These are phyloP conservation scores for Metschnikowia arizonensis DNA, from an alignment of 805 yeast species.

Conservation along the genomic window DNA sequence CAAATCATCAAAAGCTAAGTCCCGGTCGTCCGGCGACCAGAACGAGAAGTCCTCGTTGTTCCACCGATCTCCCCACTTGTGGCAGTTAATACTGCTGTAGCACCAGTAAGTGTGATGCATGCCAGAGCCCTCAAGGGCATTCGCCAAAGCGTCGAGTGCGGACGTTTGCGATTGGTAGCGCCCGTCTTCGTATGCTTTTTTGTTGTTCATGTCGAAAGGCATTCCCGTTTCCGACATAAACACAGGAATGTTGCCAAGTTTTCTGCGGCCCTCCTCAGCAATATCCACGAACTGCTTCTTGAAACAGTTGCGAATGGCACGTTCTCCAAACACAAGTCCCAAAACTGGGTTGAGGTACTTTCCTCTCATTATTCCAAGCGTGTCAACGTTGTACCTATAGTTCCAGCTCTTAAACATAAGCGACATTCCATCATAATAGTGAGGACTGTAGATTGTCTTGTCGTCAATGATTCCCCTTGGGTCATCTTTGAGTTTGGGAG, in stretches of 20 bases:
- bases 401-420: conserved; percentile 91
- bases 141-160: conserved; percentile 79
- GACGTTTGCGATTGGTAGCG: conserved; percentile 68
- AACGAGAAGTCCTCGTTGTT: conserved; percentile 91
- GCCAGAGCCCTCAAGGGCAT: conserved; percentile 71
- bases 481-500: conserved; percentile 60
- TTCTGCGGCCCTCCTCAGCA: conserved; percentile 55
- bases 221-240: conserved; percentile 93
- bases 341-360: conserved; percentile 67
- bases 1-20: conserved; percentile 20
- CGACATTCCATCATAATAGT: conserved; percentile 93
- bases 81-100: conserved; percentile 67
- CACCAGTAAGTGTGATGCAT: conserved; percentile 84
- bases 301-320: conserved; percentile 68
- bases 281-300: conserved; percentile 65
- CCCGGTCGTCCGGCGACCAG: conserved; percentile 66
- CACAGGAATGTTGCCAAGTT: conserved; percentile 69
- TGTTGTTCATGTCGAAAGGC: conserved; percentile 93
- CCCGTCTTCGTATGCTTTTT: conserved; percentile 62
- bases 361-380: conserved; percentile 81
- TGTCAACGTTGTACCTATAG: conserved; percentile 75
- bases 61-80: conserved; percentile 89
- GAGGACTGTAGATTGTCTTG: conserved; percentile 75
- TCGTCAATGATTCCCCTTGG: conserved; percentile 49
- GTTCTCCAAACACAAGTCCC: conserved; percentile 79